A percentile compares a stretch with the other conserved stretches of the same genome.
Conservation (phyloP, 1,139 yeast genomes). For the Lipomyces yarrowii region DNA sequence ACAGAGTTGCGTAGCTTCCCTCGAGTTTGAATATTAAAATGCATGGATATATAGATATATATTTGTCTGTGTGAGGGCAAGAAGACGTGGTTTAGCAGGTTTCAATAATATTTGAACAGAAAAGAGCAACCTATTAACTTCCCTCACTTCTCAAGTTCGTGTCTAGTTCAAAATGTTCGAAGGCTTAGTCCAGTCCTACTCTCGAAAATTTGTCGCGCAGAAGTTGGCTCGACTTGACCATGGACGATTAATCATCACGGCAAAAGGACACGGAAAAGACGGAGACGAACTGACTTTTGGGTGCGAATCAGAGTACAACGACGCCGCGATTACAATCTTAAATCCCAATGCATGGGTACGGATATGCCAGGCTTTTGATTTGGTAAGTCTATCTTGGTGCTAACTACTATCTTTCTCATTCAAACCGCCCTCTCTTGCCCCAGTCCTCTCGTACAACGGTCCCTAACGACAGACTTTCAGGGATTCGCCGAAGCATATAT, state of each 20-base stretch:
- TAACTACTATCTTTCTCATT: background rate
- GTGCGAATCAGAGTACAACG: background rate
- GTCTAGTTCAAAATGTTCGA: background rate
- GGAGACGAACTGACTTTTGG: background rate
- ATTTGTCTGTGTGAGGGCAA: too few relatives aligned
- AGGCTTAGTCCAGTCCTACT: background rate
- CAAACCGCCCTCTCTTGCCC: background rate
- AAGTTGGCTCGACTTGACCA: background rate
- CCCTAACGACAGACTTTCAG: background rate
- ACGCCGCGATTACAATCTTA: background rate
- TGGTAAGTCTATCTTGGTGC: background rate
- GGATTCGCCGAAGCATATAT: background rate
- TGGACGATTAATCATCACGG: background rate
- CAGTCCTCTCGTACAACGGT: background rate
- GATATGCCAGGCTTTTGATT: background rate
- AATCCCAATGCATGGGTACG: background rate
- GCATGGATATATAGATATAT: too few relatives aligned
- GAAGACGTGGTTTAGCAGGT: too few relatives aligned
- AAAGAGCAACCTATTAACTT: too few relatives aligned
- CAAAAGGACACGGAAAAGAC: background rate
- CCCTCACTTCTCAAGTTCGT: too few relatives aligned
- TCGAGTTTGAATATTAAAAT: too few relatives aligned
- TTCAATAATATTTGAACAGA: too few relatives aligned
- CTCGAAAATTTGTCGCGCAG: background rate
- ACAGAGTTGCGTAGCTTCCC: too few relatives aligned